phyloP scores from a whole-genome alignment of 345 rosid species.

The Acer negundo region DNA sequence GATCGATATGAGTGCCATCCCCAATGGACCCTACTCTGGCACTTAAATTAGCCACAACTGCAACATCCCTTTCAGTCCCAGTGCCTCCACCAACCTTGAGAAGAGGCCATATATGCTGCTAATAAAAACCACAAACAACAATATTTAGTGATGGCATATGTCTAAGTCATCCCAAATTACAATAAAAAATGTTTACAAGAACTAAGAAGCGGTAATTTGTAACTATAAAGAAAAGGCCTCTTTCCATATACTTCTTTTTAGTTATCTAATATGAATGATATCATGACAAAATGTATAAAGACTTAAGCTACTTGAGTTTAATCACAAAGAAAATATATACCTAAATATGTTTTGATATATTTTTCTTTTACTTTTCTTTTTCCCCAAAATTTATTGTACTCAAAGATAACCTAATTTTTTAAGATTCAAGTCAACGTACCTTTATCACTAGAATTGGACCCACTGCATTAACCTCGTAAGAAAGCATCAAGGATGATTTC shows the following conservation, averaged over 20 bases:
- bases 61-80: conserved; percentile 68
- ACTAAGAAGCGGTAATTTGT: not conserved
- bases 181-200: not conserved
- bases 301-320: not conserved
- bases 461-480: conserved; percentile 85
- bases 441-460: conserved; percentile 82
- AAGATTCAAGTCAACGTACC: conserved; percentile 38
- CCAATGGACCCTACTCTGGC: conserved; percentile 90
- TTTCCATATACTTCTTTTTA: not conserved
- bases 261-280: not conserved
- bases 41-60: conserved; percentile 89
- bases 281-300: not conserved
- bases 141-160: not conserved
- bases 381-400: not conserved
- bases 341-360: not conserved
- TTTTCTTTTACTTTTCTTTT: too few relatives aligned
- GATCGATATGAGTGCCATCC: conserved; percentile 90
- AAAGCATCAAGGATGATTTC: conserved; percentile 73
- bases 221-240: not conserved
- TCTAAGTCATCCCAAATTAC: conserved; percentile 1
- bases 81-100: conserved; percentile 77
- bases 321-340: not conserved
- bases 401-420: not conserved
- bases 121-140: conserved; percentile 24
- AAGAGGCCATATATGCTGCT: conserved; percentile 96